Evolutionary conservation across 352 stramenopile species (phyloP).

Genomic region (Phytopythium chamaehyphon): DNA sequence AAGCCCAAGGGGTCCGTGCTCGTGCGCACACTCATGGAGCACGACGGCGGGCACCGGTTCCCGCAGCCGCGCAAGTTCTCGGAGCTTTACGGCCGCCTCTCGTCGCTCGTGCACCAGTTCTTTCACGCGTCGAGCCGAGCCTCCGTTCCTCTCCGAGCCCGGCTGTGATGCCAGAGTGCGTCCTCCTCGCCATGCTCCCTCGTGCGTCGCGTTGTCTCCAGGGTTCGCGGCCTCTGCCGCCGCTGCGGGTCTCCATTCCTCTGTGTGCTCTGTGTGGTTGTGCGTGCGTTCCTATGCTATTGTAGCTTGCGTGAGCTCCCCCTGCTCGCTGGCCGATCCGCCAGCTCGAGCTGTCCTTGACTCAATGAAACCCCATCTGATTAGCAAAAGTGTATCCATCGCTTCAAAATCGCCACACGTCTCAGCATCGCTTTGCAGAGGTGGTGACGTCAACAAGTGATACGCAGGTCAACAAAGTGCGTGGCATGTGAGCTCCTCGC

Average conservation of each 20-base stretch:
- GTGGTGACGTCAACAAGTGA: no score
- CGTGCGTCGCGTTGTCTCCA: neutral
- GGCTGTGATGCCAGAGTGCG: neutral
- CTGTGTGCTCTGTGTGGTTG: slow-evolving; percentile 4
- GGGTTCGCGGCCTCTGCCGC: no score
- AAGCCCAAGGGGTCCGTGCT: slow-evolving; percentile 11
- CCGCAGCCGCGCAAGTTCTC: slow-evolving; percentile 21
- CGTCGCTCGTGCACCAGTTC: slow-evolving; percentile 10
- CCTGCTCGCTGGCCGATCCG: no score
- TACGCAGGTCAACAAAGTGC: no score
- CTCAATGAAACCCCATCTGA: no score
- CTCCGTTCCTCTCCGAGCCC: neutral
- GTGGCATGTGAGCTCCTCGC: no score
- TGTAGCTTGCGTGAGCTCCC: no score
- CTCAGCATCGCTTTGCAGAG: no score
- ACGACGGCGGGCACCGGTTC: slow-evolving; percentile 43
- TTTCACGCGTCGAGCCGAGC: slow-evolving; percentile 17
- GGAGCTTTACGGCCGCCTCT: slow-evolving; percentile 21
- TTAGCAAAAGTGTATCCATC: no score
- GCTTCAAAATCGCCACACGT: neutral
- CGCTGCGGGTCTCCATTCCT: no score
- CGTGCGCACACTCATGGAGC: slow-evolving; percentile 25
- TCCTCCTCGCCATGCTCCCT: neutral
- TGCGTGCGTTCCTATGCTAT: neutral
- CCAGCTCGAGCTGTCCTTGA: no score